Conservation (phyloP, 805 yeast genomes). For the Teunomyces gatunensis region DNA sequence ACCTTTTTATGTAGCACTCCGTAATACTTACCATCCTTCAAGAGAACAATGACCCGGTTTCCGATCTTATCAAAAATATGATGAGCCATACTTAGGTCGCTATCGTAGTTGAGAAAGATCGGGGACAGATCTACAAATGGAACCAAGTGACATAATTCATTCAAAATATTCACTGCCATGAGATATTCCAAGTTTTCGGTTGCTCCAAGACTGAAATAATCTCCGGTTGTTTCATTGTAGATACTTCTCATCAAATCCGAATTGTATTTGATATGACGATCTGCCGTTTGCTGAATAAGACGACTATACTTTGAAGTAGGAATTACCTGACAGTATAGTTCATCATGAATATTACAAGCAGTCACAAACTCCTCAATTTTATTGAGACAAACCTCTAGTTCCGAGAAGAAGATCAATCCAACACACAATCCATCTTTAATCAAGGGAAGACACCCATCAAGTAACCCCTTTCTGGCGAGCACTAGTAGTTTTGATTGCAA, state of each 20-base stretch:
- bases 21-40: conserved; percentile 44
- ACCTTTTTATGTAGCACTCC: conserved; percentile 55
- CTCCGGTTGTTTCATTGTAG: conserved; percentile 8
- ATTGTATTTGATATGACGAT: conserved; percentile 2
- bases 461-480: conserved; percentile 40
- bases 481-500: conserved; percentile 33
- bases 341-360: conserved; percentile 24
- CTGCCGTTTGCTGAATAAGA: background rate
- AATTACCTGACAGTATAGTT: conserved; percentile 26
- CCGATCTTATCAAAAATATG: conserved; percentile 53
- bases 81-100: conserved; percentile 51
- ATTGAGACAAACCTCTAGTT: conserved; percentile 52
- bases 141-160: conserved; percentile 38
- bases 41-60: conserved; percentile 45
- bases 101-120: conserved; percentile 43
- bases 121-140: conserved; percentile 46
- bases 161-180: conserved; percentile 15
- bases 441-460: conserved; percentile 55
- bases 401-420: conserved; percentile 50
- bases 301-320: background rate
- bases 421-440: conserved; percentile 33
- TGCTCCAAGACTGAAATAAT: conserved; percentile 27
- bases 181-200: conserved; percentile 5
- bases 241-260: background rate
- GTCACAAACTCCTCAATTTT: conserved; percentile 29